Base-by-base conservation (phyloP, 2,329 filamentous ascomycete species). In the Alternaria viburni region DNA sequence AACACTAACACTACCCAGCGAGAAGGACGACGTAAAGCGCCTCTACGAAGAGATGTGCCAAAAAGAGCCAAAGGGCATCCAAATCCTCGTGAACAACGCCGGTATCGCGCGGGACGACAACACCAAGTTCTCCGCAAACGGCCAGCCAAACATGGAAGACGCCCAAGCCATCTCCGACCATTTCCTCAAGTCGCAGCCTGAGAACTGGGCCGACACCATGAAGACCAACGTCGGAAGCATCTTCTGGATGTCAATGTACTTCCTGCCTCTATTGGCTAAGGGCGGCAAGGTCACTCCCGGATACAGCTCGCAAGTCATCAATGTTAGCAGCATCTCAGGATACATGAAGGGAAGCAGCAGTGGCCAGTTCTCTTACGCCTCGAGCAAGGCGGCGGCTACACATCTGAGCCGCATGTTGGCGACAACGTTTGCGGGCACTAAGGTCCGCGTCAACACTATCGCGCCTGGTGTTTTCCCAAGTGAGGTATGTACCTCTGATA, bases 71-170 rank as follows among this genome's bases (percentile, higher is more conserved):
- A 81, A 83, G 8, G 85, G 85, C 5, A 83, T 88, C 28, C 84
- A 88, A 59, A 71, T 88, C 49, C 79, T 87, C 7, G 83, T 87
- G 19, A 86, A 86, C 72, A 86, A 86, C 57, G 85, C 84, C 9
- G 85, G 86, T 2, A 81, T 87, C 58, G 84, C 86, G 13, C 78
- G 81, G 30, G 86, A 88, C 66, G 81, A 86, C 46, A 79, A 81
- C 54, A 87, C 85, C 2, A 83, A 82, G 55, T 86, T 83, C 69
- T 83, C 81, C 51, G 75, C 77, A 15, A 79, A 77, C n/a, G 82
- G 82, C n/a, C 75, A 83, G 62, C 85, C 85, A 4, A 82, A 87
- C 58, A 81, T 83, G 74, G 81, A 74, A 23, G 78, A 81, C 41
- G 76, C 85, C 0, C 71, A 84, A 67, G 79, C 84, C 21, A 82